A percentile compares a stretch with the other conserved stretches of the same genome.
Conservation (phyloP, 768 basidiomycete genomes). For the Tulasnella sp. region DNA sequence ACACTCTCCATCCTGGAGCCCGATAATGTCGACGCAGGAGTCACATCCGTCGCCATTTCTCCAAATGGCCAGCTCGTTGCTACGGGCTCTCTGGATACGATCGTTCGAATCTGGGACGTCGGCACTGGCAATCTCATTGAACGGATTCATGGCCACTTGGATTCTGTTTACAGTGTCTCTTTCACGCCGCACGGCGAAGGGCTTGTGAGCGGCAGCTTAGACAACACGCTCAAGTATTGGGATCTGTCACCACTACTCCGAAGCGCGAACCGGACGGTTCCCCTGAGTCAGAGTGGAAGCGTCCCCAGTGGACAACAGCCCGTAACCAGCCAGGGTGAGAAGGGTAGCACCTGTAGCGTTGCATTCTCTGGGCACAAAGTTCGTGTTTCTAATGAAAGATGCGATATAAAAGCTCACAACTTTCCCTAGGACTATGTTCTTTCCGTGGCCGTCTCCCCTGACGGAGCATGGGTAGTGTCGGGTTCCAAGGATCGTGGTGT, state of each 20-base stretch:
- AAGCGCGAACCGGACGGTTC: slow-evolving; percentile 30
- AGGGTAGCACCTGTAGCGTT: slow-evolving; percentile 62
- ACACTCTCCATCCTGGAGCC: slow-evolving; percentile 51
- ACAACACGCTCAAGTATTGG: slow-evolving; percentile 86
- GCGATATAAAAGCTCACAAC: not conserved
- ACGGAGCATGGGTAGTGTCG: slow-evolving; percentile 92
- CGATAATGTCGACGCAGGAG: slow-evolving; percentile 62
- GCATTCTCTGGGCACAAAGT: slow-evolving; percentile 88
- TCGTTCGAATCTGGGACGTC: slow-evolving; percentile 81
- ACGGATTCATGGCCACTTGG: slow-evolving; percentile 69
- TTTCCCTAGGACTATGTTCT: slow-evolving; percentile 63
- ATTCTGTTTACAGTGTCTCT: slow-evolving; percentile 82
- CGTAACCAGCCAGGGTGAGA: slow-evolving; percentile 38
- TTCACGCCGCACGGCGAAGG: slow-evolving; percentile 89
- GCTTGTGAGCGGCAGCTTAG: slow-evolving; percentile 85
- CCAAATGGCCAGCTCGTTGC: slow-evolving; percentile 65
- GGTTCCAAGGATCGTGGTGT: slow-evolving; percentile 96
- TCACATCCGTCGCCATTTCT: slow-evolving; percentile 75
- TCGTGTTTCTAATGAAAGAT: slow-evolving; percentile 31
- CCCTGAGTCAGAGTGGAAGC: slow-evolving; percentile 15
- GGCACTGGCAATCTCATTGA: slow-evolving; percentile 67
- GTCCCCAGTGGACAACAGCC: slow-evolving; percentile 23
- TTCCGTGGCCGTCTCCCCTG: slow-evolving; percentile 77
- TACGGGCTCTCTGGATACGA: slow-evolving; percentile 56
- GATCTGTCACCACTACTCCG: slow-evolving; percentile 52